Evolutionary conservation across 2,329 filamentous ascomycete genomes (phyloP).

Genomic region (Akanthomyces muscarius): DNA sequence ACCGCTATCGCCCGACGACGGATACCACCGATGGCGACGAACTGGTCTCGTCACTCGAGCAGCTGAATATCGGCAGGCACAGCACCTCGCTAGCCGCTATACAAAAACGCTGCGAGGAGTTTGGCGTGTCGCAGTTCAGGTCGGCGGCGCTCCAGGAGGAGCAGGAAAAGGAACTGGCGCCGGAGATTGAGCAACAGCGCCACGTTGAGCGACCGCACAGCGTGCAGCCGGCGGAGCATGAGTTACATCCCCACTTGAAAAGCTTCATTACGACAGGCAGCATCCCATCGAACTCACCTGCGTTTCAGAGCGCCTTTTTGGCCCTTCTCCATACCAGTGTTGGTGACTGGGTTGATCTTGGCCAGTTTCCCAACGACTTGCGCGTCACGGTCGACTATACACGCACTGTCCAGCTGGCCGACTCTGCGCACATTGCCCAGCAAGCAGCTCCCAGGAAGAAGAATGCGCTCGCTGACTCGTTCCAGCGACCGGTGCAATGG

Average conservation of each 20-base stretch:
- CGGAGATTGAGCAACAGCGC: constrained; percentile 59
- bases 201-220: constrained; percentile 46
- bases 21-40: not conserved
- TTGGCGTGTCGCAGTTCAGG: not conserved
- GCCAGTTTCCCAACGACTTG: not conserved
- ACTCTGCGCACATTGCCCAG: no score
- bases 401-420: not conserved
- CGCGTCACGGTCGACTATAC: not conserved
- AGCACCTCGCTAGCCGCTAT: not conserved
- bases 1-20: not conserved
- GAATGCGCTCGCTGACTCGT: not conserved
- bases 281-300: not conserved
- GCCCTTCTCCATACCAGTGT: not conserved
- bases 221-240: constrained; percentile 38
- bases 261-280: not conserved
- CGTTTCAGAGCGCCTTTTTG: not conserved
- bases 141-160: constrained; percentile 44
- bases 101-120: not conserved
- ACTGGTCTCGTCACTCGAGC: not conserved
- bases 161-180: constrained; percentile 63
- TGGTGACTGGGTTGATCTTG: not conserved
- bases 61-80: not conserved
- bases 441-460: not conserved
- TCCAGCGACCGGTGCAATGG: constrained; percentile 5
- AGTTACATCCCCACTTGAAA: constrained; percentile 31